Base-by-base conservation (phyloP, 164 flowering plant genomes). In the Annona cherimola region DNA sequence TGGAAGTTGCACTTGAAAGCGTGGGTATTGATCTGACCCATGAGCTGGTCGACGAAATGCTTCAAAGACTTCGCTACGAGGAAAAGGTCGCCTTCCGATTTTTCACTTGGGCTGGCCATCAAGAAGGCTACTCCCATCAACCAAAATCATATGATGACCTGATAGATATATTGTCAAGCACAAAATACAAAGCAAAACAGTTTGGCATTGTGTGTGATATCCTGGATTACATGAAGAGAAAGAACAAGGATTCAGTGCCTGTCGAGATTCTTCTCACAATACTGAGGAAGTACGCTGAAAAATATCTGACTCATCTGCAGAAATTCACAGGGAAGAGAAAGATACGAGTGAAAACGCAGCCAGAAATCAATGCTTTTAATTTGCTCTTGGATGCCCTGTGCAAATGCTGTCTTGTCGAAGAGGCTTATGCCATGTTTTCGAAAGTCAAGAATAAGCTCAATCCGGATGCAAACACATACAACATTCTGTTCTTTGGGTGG, bases 171-270 rank as follows among this genome's bases (percentile, higher is more conserved):
- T 71, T 95, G 42, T 90, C 98, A 0, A 79, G 85, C 71, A 90
- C 99, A 0, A 90, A 82, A 65, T 88, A 90, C 75, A 91, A 89
- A 81, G 84, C 83, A 3, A 95, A 86, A 76, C 96, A 90, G 83
- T 95, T 88, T 75, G 81, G 92, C 19, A 84, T 95, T 12, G 85
- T 95, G 11, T 90, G 94, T 76, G 96, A 91, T 74, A 40, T 93
- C 66, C 78, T 95, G 63, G 98, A 95, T 80, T 89, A 90, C 81
- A 93, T 95, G 99, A 95, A 95, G 85, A 85, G 99, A 78, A 86
- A 81, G 45, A 71, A 73, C 9, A 90, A 83, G 78, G 83, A 70
- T 42, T 71, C 77, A 2, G 93, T 95, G 42, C 99, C 99, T 2
- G 74, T 85, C 60, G 98, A 93, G 20, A 87, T 79, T 64, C 78